Evolutionary conservation across 2,329 filamentous ascomycete genomes (phyloP).

Genomic region (Beauveria australis): DNA sequence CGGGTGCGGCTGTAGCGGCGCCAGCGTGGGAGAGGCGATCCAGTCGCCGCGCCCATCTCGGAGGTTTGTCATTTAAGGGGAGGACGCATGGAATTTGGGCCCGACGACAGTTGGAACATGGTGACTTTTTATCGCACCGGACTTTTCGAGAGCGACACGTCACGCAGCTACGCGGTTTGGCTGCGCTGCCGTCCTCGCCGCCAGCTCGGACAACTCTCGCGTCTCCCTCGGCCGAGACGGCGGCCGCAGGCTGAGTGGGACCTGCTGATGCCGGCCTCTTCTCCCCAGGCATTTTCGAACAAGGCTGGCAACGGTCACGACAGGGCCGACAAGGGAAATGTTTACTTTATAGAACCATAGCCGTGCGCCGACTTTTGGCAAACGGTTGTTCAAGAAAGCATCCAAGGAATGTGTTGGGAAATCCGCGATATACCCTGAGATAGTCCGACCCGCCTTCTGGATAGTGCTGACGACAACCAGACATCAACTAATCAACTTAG

Average conservation of each 20-base stretch:
- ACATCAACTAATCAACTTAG: not conserved
- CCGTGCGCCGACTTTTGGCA: not conserved
- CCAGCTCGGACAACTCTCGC: not conserved
- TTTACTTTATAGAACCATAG: not conserved
- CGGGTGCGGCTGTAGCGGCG: constrained; percentile 25
- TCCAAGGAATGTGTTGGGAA: not conserved
- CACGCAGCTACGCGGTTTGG: constrained; percentile 39
- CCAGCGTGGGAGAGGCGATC: constrained; percentile 28
- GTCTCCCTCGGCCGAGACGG: constrained; percentile 16
- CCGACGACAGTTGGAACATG: constrained; percentile 48
- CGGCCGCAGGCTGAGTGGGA: not conserved
- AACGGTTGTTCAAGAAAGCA: not conserved
- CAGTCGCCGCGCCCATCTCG: constrained; percentile 46
- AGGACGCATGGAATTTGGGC: constrained; percentile 44
- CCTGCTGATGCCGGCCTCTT: not conserved
- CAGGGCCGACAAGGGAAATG: not conserved
- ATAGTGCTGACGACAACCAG: constrained; percentile 1
- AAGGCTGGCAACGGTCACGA: not conserved
- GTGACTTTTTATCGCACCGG: constrained; percentile 47
- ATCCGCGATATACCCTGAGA: not conserved
- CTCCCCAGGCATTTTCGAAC: not conserved
- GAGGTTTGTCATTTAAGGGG: constrained; percentile 40
- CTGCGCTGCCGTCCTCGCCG: not conserved
- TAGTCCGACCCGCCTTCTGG: not conserved
- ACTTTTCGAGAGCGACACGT: constrained; percentile 48